A percentile compares a stretch with the other conserved stretches of the same genome.
Conservation (phyloP, 306 rosid genomes). For the Vigna mungo region DNA sequence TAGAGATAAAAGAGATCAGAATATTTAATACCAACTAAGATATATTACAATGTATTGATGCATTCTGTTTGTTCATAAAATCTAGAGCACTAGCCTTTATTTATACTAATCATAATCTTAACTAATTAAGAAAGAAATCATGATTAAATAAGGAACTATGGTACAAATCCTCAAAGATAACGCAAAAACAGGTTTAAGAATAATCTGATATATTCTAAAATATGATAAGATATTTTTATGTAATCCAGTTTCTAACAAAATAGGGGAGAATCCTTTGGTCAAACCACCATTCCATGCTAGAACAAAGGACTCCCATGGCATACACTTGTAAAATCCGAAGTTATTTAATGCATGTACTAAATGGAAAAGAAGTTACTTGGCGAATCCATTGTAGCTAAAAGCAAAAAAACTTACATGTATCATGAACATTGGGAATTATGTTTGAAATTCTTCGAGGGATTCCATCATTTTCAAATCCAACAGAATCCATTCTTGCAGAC, state of each 20-base stretch:
- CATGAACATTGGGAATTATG: slow-evolving; percentile 51
- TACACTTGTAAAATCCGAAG: slow-evolving; percentile 1
- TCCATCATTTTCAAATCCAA: slow-evolving; percentile 48
- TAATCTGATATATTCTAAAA: neutral
- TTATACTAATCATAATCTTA: neutral
- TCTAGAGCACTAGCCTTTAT: neutral
- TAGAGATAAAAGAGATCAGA: too few species aligned
- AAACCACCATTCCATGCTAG: neutral
- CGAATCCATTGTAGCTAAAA: slow-evolving; percentile 4
- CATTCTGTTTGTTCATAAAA: neutral
- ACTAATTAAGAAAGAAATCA: neutral
- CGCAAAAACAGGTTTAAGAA: neutral
- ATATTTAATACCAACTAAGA: too few species aligned
- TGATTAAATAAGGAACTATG: neutral
- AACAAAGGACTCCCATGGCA: neutral
- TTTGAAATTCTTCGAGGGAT: slow-evolving; percentile 62
- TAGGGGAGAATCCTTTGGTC: neutral
- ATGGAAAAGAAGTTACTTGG: neutral
- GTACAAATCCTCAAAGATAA: neutral
- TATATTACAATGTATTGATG: too few species aligned
- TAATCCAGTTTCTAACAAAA: neutral
- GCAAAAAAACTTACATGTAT: slow-evolving; percentile 52
- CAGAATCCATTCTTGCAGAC: slow-evolving; percentile 31
- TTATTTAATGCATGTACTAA: neutral
- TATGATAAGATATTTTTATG: neutral